Conservation (phyloP, 495 filamentous ascomycete genomes). For the Xanthoparmelia taractica region DNA sequence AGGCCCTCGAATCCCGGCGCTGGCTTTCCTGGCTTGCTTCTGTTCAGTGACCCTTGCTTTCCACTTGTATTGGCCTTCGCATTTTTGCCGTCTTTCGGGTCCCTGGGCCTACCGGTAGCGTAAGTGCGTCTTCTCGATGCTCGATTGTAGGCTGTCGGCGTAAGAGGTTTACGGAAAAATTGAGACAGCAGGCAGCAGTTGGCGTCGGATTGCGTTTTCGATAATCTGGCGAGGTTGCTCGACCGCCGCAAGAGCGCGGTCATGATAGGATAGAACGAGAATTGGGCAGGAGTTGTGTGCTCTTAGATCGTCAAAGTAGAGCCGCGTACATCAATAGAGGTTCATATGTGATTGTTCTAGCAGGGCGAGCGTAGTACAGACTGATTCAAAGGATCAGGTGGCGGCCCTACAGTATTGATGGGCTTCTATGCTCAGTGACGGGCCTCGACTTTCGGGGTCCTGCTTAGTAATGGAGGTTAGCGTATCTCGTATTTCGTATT, state of each 20-base stretch:
- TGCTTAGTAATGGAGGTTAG: neutral
- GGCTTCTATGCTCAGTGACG: neutral
- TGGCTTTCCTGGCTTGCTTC: constrained; percentile 30
- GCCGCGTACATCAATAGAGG: neutral
- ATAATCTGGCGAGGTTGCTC: constrained; percentile 54
- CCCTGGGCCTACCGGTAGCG: constrained; percentile 42
- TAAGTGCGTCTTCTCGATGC: constrained; percentile 48
- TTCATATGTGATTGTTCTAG: neutral
- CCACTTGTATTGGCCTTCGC: constrained; percentile 27
- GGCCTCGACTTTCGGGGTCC: neutral
- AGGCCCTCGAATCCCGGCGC: constrained; percentile 40
- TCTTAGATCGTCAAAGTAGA: neutral
- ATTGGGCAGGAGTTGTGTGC: neutral
- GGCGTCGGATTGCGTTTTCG: constrained; percentile 45
- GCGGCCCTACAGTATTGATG: neutral
- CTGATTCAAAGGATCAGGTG: neutral
- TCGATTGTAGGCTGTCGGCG: constrained; percentile 37
- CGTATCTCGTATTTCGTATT: neutral
- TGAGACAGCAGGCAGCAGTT: constrained; percentile 36
- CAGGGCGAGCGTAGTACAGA: neutral
- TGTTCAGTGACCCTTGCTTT: constrained; percentile 28
- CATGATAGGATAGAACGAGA: constrained; percentile 38
- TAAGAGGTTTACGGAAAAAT: constrained; percentile 26
- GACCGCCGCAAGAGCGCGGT: constrained; percentile 58
- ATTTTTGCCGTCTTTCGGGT: constrained; percentile 42